phyloP scores from a whole-genome alignment of 2,329 filamentous ascomycete genomes.

The Zymoseptoria brevis region DNA sequence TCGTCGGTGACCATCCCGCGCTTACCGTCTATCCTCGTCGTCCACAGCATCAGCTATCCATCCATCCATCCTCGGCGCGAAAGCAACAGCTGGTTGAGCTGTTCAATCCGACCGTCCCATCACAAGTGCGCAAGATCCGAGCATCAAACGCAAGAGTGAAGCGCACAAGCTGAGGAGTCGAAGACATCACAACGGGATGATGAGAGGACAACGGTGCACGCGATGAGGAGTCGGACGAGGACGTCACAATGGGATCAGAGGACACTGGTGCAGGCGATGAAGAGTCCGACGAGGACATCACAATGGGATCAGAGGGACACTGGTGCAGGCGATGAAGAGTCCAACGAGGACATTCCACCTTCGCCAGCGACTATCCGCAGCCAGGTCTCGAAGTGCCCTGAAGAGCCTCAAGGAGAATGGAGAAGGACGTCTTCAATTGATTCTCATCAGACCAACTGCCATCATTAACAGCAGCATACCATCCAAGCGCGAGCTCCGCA shows the following conservation, averaged over 20 bases:
- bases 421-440: too few relatives aligned
- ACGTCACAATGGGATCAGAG: conserved; percentile 21
- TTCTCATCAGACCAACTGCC: too few relatives aligned
- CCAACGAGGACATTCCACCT: conserved; percentile 39
- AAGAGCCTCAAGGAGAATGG: too few relatives aligned
- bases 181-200: conserved; percentile 51
- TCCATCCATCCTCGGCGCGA: conserved; percentile 62
- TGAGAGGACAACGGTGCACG: conserved; percentile 45
- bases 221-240: conserved; percentile 43
- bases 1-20: conserved; percentile 82
- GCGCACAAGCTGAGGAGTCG: conserved; percentile 80
- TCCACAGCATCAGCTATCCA: conserved; percentile 77
- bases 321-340: conserved; percentile 45
- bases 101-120: conserved; percentile 69
- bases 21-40: conserved; percentile 82
- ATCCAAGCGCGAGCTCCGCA: too few relatives aligned
- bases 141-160: conserved; percentile 68
- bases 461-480: too few relatives aligned
- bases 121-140: conserved; percentile 69
- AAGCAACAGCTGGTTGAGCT: conserved; percentile 81
- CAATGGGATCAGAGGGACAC: conserved; percentile 38
- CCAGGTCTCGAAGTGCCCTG: neutral
- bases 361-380: conserved; percentile 23
- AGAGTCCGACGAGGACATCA: conserved; percentile 32
- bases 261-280: conserved; percentile 52